Evolutionary conservation across 306 rosid species (phyloP), one percentile per base, ranked within the genome.

Genomic region (Cucurbita pepo): DNA sequence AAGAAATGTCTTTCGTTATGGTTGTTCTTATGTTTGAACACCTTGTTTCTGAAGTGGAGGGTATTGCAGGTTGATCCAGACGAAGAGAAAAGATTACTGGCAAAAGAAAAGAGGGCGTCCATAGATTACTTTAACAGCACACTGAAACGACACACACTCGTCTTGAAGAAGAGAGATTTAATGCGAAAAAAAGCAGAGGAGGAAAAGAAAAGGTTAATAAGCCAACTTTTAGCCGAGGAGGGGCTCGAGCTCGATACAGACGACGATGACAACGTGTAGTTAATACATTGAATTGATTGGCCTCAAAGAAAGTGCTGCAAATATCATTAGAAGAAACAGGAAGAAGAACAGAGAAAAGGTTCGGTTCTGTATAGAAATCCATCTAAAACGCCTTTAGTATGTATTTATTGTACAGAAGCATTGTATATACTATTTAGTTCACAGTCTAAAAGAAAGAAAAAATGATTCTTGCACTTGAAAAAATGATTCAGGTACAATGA

Each of bases 241-340:
- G 98, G 98, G 60, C 96, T 93, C 56, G 98, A 93, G 83, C 96
- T 93, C 34, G 98, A 88, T 56, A 50, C 97, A 38, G 94, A 90
- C 22, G 89, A 84, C 16, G 96, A 88, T 48, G 88, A 85, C 18
- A 73, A 77, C 37, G 79, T 58, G 52, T 83, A 84, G 80, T 59
- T 65, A 78, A 53, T 62, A 74, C 55, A 73, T 47, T 65, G 67
- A 61, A 21, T 59, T 7, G 15, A 66, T 77, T 41, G 57, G 56
- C 69, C 74, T 78, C 41, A 38, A 41, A 44, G n/a, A 25, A 18
- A 67, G 25, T 72, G 51, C 15, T 72, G 55, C 66, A 37, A 69
- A 71, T 77, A 74, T 55, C 64, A 21, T 71, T 76, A 65, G 54
- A 54, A 69, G 56, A 67, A 45, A 25, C 30, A 45, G 72, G 21